A percentile compares a stretch with the other conserved stretches of the same genome.
These are phyloP conservation scores for Hordeum pubiflorum DNA, from an alignment of 202 grass and related monocot genomes.

Conservation along the genomic window DNA sequence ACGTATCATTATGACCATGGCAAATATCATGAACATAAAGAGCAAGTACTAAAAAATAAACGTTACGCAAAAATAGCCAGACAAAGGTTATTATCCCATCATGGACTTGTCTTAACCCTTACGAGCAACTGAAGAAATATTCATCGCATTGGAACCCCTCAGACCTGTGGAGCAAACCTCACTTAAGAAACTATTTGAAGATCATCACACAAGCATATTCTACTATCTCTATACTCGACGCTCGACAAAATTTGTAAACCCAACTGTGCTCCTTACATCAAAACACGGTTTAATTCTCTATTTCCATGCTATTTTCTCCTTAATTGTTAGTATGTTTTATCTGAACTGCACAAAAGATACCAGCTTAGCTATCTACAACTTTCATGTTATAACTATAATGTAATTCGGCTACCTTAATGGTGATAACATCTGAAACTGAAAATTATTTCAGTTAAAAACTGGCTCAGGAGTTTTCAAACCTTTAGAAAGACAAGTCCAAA, in stretches of 20 bases:
- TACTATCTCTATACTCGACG: neutral
- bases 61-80: neutral
- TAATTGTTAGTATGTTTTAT: neutral
- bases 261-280: neutral
- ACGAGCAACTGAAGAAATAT: neutral
- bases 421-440: neutral
- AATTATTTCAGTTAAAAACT: neutral
- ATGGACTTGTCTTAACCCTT: neutral
- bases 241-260: neutral
- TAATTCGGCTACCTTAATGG: neutral
- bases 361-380: neutral
- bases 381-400: neutral
- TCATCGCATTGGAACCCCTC: neutral
- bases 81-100: neutral
- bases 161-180: neutral
- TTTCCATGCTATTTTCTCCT: neutral
- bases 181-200: neutral
- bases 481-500: neutral
- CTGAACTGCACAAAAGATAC: neutral
- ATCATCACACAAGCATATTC: neutral
- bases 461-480: neutral
- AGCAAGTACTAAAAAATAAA: neutral
- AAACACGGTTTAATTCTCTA: neutral
- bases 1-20: neutral
- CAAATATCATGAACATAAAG: neutral